Conservation (phyloP, 225 moss, liverwort and hornwort genomes). For the Physcomitrellopsis africana region DNA sequence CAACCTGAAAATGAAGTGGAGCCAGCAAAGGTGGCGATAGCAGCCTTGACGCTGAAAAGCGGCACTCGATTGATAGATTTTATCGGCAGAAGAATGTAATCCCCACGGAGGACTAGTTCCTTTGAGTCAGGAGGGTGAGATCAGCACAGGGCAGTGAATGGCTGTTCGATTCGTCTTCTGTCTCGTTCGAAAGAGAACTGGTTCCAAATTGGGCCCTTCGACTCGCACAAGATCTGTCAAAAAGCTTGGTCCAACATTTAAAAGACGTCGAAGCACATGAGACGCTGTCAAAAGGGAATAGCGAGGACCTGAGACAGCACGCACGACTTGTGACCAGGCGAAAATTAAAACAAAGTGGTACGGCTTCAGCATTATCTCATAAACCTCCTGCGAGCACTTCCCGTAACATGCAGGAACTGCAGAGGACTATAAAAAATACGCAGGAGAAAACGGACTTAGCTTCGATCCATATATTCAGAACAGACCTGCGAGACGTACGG, state of each 20-base stretch:
- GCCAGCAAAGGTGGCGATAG: neutral
- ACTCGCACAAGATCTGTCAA: neutral
- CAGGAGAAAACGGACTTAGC: neutral
- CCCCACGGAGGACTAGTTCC: no score
- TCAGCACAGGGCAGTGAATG: no score
- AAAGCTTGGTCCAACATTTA: neutral
- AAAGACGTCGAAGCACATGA: neutral
- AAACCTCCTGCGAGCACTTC: neutral
- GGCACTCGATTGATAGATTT: slow-evolving; percentile 7
- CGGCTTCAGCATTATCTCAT: neutral
- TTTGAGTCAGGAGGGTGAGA: no score
- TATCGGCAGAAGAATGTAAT: neutral
- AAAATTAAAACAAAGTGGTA: neutral
- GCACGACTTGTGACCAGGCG: neutral
- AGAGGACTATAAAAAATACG: neutral
- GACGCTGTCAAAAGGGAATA: slow-evolving; percentile 4
- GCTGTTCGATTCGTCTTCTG: no score
- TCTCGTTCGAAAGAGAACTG: no score
- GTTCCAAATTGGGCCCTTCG: no score
- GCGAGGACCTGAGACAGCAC: neutral
- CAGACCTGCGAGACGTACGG: slow-evolving; percentile 30
- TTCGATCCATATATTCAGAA: slow-evolving; percentile 11
- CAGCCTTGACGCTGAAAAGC: neutral
- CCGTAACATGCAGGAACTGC: neutral
- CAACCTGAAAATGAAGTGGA: slow-evolving; percentile 15